Evolutionary conservation across 176 grass and related monocot genomes (phyloP).

Genomic region (Oryza brachyantha): DNA sequence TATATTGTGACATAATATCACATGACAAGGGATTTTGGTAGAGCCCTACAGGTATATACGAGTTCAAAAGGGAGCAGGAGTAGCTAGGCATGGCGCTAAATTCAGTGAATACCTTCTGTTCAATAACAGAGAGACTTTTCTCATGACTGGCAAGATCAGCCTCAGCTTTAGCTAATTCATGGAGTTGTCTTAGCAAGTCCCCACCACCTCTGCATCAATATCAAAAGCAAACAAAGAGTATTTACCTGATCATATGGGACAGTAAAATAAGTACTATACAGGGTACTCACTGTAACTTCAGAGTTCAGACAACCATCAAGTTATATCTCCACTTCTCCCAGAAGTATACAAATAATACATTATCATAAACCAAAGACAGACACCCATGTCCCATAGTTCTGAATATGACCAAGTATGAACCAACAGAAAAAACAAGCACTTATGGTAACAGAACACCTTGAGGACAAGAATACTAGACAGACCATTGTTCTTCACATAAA

Average conservation of each 20-base stretch:
- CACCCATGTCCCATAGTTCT: slow-evolving; percentile 1
- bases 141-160: slow-evolving; percentile 61
- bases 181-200: slow-evolving; percentile 67
- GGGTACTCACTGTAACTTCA: background rate
- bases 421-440: no score
- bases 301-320: slow-evolving; percentile 6
- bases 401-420: background rate
- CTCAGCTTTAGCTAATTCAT: slow-evolving; percentile 76
- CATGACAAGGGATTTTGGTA: slow-evolving; percentile 6
- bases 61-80: background rate
- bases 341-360: slow-evolving; percentile 5
- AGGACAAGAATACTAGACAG: background rate
- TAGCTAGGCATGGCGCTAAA: background rate
- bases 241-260: slow-evolving; percentile 16
- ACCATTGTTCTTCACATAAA: background rate
- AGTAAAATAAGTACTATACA: slow-evolving; percentile 11
- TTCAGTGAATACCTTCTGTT: slow-evolving; percentile 59
- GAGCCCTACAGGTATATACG: slow-evolving; percentile 14
- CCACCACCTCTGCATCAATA: slow-evolving; percentile 60
- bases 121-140: slow-evolving; percentile 57
- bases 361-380: background rate
- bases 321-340: slow-evolving; percentile 11
- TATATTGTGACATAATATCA: background rate
- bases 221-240: background rate
- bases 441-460: no score